Evolutionary conservation across 129 eudicot genomes (phyloP), one percentile per base, ranked within the genome.

Genomic region (Arctium lappa): DNA sequence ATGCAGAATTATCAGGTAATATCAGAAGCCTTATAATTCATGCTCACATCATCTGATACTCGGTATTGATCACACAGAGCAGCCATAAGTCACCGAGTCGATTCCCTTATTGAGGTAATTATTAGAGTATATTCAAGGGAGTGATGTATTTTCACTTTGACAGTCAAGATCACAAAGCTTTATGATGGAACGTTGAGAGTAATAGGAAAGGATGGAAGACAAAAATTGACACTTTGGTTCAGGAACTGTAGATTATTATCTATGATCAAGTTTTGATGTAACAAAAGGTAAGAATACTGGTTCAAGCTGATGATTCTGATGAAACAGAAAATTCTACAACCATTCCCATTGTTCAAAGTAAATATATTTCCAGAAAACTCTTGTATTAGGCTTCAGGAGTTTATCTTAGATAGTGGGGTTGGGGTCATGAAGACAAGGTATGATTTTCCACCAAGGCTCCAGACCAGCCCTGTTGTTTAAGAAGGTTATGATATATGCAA

Each of bases 11-110:
- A 11, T 60, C 30, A 16, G 62, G 66, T 79, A 60, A 60, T 60
- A 44, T 40, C 44, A 44, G 82, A 66, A 29, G 40, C 75, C 65
- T 76, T 46, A 83, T 48, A 18, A 74, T 76, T 76, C 73, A 76
- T 83, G 44, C 71, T 34, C 33, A 77, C 69, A 18, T 5, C 32
- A 15, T 42, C 86, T 72, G 56, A 63, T 29, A 56, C 80, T 42
- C 39, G 2, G 33, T 27, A 68, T 73, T 38, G 18, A 39, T 22
- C 9, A 66, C 48, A 56, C 33, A 16, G 7, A 82, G 76, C 63
- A 62, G 50, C 65, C 18, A 30, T 38, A 36, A 32, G 76, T 42
- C 38, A 39, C 33, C 13, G 56, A 69, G 71, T 36, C 42, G 22
- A 70, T 50, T 53, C 78, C 48, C 22, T 78, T 77, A 77, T 44